A percentile compares a stretch with the other conserved stretches of the same genome.
phyloP scores from a whole-genome alignment of 2,329 filamentous ascomycete species.

The Alternaria alternata region DNA sequence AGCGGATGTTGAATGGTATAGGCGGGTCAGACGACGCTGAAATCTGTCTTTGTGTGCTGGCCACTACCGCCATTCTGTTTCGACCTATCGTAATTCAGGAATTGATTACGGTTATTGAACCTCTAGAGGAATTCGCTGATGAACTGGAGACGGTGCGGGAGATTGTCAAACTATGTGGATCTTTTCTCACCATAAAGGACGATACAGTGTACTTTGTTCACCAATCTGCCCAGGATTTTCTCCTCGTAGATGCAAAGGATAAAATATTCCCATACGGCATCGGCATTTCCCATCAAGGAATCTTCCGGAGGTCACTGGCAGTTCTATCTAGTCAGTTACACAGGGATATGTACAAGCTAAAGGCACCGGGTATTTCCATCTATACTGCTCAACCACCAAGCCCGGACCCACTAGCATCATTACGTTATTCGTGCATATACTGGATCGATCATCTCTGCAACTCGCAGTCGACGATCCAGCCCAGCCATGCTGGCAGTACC shows the following conservation, averaged over 20 bases:
- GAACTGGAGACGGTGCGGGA: accelerated
- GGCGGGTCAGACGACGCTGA: accelerated
- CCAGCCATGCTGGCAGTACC: accelerated
- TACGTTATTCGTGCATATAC: neutral
- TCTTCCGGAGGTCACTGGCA: neutral
- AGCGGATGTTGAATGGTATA: accelerated
- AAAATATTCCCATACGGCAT: neutral
- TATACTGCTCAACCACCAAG: accelerated
- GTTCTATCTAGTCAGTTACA: accelerated
- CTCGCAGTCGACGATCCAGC: too few relatives aligned
- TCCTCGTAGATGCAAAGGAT: accelerated
- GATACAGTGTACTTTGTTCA: neutral
- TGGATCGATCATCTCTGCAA: neutral
- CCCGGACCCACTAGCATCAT: accelerated
- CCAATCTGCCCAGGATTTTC: neutral
- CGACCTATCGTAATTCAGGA: accelerated
- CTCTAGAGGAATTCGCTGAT: neutral
- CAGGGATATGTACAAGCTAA: neutral
- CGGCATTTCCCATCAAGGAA: accelerated
- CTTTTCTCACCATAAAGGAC: accelerated
- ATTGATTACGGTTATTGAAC: accelerated
- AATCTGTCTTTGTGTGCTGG: neutral
- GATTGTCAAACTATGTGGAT: neutral
- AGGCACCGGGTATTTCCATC: accelerated
- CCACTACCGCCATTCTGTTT: neutral